A percentile compares a stretch with the other conserved stretches of the same genome.
Evolutionary conservation across 108 stramenopile genomes (phyloP).

Genomic region (Cyclotella kingstonii): DNA sequence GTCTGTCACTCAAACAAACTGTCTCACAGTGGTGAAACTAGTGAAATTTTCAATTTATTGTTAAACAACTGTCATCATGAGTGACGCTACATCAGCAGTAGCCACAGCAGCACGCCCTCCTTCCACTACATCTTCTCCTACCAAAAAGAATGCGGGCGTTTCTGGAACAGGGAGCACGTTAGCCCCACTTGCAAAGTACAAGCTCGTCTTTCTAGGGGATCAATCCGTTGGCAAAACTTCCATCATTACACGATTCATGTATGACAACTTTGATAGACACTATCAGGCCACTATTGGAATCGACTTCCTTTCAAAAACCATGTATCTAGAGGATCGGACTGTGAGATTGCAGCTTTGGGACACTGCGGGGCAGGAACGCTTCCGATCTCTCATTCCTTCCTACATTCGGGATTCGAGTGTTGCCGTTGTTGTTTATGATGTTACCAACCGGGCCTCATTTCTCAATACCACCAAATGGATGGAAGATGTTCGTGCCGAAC

Average conservation of each 20-base stretch:
- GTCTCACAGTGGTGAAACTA: too few relatives aligned
- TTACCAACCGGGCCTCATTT: conserved; percentile 95
- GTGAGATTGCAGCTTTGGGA: conserved; percentile 99
- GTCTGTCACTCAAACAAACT: too few relatives aligned
- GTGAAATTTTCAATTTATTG: too few relatives aligned
- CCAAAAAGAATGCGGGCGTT: too few relatives aligned
- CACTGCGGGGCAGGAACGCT: conserved; percentile 98
- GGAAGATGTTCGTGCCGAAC: conserved; percentile 96
- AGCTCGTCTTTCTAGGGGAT: conserved; percentile 98
- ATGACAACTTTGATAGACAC: conserved; percentile 95
- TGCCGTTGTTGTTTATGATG: conserved; percentile 98
- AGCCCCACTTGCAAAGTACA: conserved; percentile 96
- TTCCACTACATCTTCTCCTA: too few relatives aligned
- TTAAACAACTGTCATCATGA: too few relatives aligned
- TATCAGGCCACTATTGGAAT: conserved; percentile 99
- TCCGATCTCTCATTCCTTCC: conserved; percentile 93
- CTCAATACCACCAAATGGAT: conserved; percentile 98
- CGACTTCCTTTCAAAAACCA: conserved; percentile 98
- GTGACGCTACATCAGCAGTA: too few relatives aligned
- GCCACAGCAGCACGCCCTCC: too few relatives aligned
- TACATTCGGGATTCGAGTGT: conserved; percentile 99
- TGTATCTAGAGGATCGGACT: conserved; percentile 98
- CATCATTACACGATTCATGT: conserved; percentile 98
- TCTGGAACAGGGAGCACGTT: conserved; percentile 50
- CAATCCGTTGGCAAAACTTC: conserved; percentile 99